Base-by-base conservation (phyloP, 1,139 yeast genomes). In the Taiozyma sp. region DNA sequence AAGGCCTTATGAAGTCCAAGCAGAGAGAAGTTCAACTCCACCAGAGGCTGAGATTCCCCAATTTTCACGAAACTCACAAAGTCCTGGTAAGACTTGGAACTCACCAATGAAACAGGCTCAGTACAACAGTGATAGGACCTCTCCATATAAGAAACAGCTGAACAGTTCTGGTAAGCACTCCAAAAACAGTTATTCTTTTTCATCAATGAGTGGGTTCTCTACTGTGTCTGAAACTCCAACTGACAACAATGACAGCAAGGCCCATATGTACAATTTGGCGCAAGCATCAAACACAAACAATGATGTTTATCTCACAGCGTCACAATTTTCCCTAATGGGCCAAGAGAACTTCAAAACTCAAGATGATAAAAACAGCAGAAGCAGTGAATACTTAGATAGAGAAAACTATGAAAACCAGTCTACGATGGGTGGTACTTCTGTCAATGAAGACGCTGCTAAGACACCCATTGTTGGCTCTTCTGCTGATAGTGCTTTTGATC, bases 221-320 rank as follows among this genome's bases (percentile, higher is more conserved):
- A 47, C 62, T 4, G 54, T 60, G 9, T 53, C 56, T 40, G 61
- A 61, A 10, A 44, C 44, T 16, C 48, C 47, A 28, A 44, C 46
- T 3, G 44, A 52, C 2, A 23, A n/a, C 8, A 49, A 40, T 29
- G 59, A 54, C 4, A 51, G 50, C 39, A 46, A 51, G 23, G 54
- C 50, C 24, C 53, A 59, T 29, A 42, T 67, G 9, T 66, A 67
- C 48, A 62, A 61, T 39, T 46, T 66, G 22, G 55, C 60, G 0
- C 40, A 48, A 12, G 51, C 50, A 8, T 55, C 61, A n/a, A 52
- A 57, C 16, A 56, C 65, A 7, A 65, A 67, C 24, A 67, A 66
- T 36, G 78, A 74, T 46, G 70, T 72, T 1, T 74, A 68, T 58
- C 71, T 71, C 12, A 74, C 78, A 4, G 79, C 78, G 0, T 64